Percentiles rank a stretch among this genome's conserved stretches.
Evolutionary conservation across 805 yeast genomes (phyloP).

Genomic region (Lipomyces yamadae): DNA sequence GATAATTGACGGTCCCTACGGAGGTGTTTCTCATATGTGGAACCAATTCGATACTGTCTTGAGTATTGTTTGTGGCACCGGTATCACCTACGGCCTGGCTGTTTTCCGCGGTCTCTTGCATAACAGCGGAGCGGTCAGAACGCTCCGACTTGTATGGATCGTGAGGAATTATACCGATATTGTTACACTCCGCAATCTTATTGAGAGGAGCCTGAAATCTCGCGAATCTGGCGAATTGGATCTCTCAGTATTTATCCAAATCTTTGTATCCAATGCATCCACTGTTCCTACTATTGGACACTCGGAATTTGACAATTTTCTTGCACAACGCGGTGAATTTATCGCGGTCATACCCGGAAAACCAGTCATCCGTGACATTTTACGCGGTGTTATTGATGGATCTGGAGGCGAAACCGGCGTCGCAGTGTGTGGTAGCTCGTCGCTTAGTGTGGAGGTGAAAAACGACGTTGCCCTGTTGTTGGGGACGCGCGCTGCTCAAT

Average conservation of each 20-base stretch:
- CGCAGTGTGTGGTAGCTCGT: conserved; percentile 37
- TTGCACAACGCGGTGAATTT: background rate
- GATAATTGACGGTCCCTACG: conserved; percentile 54
- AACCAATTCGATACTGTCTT: conserved; percentile 50
- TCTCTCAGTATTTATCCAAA: conserved; percentile 6
- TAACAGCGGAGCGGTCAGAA: background rate
- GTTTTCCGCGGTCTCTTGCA: conserved; percentile 34
- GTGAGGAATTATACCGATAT: conserved; percentile 10
- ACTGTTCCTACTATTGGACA: background rate
- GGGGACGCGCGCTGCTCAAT: conserved; percentile 37
- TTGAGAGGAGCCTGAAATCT: background rate
- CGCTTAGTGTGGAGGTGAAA: conserved; percentile 20
- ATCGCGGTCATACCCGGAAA: conserved; percentile 14
- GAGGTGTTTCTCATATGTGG: conserved; percentile 52
- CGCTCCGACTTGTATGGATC: conserved; percentile 13
- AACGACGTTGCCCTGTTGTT: conserved; percentile 29
- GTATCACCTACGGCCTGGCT: conserved; percentile 53
- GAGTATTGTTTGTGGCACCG: conserved; percentile 54
- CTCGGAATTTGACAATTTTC: background rate
- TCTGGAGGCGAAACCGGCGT: conserved; percentile 37
- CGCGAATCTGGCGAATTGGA: background rate
- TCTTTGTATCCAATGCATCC: conserved; percentile 15
- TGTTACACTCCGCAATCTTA: conserved; percentile 1
- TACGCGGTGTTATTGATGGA: conserved; percentile 16
- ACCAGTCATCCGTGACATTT: conserved; percentile 16